Percentiles rank a stretch among this genome's conserved stretches.
Conservation (phyloP, 176 grass and related monocot genomes). For the Alloteropsis semialata region DNA sequence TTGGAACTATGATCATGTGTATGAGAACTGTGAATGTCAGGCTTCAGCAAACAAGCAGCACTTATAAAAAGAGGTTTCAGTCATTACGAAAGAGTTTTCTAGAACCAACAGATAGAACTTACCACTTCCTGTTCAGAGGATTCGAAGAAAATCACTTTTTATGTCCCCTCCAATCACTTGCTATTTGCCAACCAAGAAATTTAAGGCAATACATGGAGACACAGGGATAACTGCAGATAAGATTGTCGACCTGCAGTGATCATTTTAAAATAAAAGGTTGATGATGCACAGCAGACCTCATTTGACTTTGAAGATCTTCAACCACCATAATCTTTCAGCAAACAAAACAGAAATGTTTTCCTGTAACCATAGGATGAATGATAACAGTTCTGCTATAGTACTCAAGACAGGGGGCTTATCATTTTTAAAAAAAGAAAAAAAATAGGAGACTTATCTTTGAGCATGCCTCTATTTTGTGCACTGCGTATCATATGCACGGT, state of each 20-base stretch:
- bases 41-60: conserved; percentile 2
- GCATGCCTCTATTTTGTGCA: not conserved
- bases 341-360: not conserved
- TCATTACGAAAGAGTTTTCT: not conserved
- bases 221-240: not conserved
- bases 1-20: not conserved
- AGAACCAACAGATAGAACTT: not conserved
- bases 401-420: not conserved
- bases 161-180: not conserved
- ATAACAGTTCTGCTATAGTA: not conserved
- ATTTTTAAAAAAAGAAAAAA: not conserved
- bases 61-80: not conserved
- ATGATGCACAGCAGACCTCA: not conserved
- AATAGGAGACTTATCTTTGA: not conserved
- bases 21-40: not conserved
- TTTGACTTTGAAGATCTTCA: not conserved
- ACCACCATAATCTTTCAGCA: not conserved
- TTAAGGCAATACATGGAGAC: not conserved
- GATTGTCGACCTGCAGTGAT: not conserved
- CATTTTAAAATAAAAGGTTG: not conserved
- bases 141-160: not conserved
- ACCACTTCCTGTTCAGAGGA: not conserved
- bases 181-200: not conserved
- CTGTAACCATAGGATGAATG: not conserved
- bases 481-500: not conserved